A percentile compares a stretch with the other conserved stretches of the same genome.
Conservation (phyloP, 805 yeast species). For the Kockiozyma suomiensis region DNA sequence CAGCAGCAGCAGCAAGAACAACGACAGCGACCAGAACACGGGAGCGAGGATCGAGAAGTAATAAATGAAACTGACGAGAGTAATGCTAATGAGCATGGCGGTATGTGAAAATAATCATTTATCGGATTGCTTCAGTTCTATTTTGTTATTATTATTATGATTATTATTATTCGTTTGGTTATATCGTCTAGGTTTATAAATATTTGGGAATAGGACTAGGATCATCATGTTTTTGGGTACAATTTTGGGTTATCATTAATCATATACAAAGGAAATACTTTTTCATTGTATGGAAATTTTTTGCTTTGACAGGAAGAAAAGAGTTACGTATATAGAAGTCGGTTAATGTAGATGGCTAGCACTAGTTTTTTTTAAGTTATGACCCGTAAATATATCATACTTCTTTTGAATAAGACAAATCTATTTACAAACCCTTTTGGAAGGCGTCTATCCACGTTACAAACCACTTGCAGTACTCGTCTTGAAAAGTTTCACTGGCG, state of each 20-base stretch:
- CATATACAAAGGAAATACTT: neutral
- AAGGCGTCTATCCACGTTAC: constrained; percentile 14
- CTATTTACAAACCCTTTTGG: constrained; percentile 6
- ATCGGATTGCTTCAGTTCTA: neutral
- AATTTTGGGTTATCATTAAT: neutral
- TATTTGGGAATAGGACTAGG: too few relatives aligned
- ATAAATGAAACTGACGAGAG: neutral
- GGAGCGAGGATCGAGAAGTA: neutral
- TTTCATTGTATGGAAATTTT: too few relatives aligned
- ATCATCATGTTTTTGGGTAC: neutral
- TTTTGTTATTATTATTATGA: neutral
- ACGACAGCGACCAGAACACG: neutral
- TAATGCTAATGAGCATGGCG: neutral
- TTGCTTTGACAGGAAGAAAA: neutral
- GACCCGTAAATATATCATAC: neutral
- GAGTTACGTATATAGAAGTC: neutral
- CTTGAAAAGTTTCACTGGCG: constrained; percentile 1
- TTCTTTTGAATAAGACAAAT: neutral
- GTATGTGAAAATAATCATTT: too few relatives aligned
- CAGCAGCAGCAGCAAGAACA: constrained; percentile 16
- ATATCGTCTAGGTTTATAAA: neutral
- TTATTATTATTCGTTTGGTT: neutral
- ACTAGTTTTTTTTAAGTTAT: neutral
- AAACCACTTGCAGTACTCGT: constrained; percentile 25
- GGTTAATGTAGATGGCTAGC: neutral